Evolutionary conservation across 257 asterid genomes (phyloP), one percentile per base, ranked within the genome.

Genomic region (Perilla frutescens): DNA sequence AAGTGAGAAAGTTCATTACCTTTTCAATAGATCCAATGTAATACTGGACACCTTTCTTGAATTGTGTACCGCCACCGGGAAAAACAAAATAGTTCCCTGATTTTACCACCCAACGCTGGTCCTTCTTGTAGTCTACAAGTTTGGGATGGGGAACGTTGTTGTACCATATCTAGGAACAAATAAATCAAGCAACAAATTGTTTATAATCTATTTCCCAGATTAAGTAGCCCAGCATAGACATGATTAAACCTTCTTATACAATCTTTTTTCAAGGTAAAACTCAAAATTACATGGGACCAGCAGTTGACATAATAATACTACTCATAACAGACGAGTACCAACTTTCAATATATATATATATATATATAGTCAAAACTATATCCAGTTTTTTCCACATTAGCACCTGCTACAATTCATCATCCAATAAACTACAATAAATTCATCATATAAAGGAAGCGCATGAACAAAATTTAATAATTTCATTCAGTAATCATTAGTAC

Each of bases 61-160:
- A 95, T 75, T 95, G 98, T 64, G 99, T 95, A 11, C 98, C 99
- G 12, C 98, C 98, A 8, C 99, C 99, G 13, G 99, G 99, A 76
- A 95, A 95, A 66, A 82, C 69, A 66, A 95, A 88, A 84, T 90
- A 90, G 61, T 89, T 87, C 4, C 84, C 97, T 1, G 82, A 77
- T 75, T 86, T 87, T 66, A 86, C 86, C 63, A 95, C 97, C 99
- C 97, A 95, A 34, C 63, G 92, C 79, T 90, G 98, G 58, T 79
- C 88, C 88, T 92, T 95, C 88, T 95, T 95, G 87, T 90, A 92
- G n/a, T 95, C 98, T 2, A 92, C 96, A 60, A 92, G 98, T 84
- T 89, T 92, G 70, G 99, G 96, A 75, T 92, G 97, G 62, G 99
- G 99, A 67, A 89, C 99, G 80, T 95, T 92, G 85, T 60, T 81